Percentiles rank a stretch among this genome's conserved stretches.
phyloP scores from a whole-genome alignment of 768 basidiomycete species.

The Mycena rebaudengoi region DNA sequence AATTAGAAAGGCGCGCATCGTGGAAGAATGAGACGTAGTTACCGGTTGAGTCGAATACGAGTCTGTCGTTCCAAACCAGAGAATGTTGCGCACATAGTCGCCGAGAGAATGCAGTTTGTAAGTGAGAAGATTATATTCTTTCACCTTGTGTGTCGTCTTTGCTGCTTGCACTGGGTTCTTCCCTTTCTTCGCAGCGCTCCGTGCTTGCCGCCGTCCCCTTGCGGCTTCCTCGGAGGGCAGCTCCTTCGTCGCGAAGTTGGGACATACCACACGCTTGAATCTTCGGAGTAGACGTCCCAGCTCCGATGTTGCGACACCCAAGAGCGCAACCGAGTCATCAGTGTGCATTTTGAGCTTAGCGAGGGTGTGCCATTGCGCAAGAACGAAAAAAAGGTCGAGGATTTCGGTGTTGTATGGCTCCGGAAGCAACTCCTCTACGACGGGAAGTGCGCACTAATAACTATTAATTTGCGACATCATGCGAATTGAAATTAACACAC shows the following conservation, averaged over 20 bases:
- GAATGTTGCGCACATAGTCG: constrained; percentile 38
- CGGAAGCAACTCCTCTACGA: constrained; percentile 20
- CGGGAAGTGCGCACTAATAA: constrained; percentile 50
- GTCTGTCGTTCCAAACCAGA: constrained; percentile 42
- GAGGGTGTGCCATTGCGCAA: constrained; percentile 1
- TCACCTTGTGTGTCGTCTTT: constrained; percentile 1
- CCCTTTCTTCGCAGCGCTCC: constrained; percentile 2
- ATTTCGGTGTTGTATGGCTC: background rate
- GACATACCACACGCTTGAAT: background rate
- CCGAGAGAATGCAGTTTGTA: constrained; percentile 45
- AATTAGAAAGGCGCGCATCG: background rate
- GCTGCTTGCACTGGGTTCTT: background rate
- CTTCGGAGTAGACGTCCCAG: background rate
- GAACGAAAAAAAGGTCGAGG: background rate
- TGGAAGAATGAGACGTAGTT: constrained; percentile 9
- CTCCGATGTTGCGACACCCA: constrained; percentile 4
- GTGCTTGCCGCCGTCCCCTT: constrained; percentile 6
- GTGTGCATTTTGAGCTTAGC: constrained; percentile 7
- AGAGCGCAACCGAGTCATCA: constrained; percentile 21
- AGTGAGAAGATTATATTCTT: constrained; percentile 36
- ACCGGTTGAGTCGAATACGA: constrained; percentile 48
- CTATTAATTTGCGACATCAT: no score
- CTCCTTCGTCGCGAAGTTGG: background rate
- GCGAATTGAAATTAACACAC: constrained; percentile 14
- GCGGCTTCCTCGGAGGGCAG: background rate